phyloP scores from a whole-genome alignment of 2,329 filamentous ascomycete genomes.

The Westerdykella ornata region DNA sequence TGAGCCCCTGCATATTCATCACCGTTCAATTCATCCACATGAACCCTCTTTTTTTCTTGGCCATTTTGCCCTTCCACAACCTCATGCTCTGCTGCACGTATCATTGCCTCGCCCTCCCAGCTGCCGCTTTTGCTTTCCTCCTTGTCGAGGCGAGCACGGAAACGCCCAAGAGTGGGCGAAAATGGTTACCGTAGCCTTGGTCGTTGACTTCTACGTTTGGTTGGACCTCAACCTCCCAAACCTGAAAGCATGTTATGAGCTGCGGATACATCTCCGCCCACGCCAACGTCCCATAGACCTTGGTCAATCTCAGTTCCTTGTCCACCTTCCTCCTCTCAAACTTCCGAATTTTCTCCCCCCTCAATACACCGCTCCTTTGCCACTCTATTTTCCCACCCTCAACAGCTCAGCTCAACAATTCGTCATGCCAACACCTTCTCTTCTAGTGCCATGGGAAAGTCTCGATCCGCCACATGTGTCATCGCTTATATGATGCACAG shows the following conservation, averaged over 20 bases:
- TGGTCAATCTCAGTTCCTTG: slow-evolving; percentile 7
- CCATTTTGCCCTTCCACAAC: slow-evolving; percentile 24
- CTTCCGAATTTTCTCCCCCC: slow-evolving; percentile 8
- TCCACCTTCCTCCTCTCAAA: slow-evolving; percentile 9
- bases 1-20: slow-evolving; percentile 24
- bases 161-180: no score
- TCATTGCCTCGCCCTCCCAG: slow-evolving; percentile 11
- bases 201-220: no score
- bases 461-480: slow-evolving; percentile 76
- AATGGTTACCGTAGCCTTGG: no score
- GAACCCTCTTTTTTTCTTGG: slow-evolving; percentile 24
- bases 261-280: no score
- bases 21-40: slow-evolving; percentile 20
- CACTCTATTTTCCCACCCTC: slow-evolving; percentile 24
- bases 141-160: no score
- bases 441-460: slow-evolving; percentile 88
- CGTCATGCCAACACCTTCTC: slow-evolving; percentile 29
- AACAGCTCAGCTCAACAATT: slow-evolving; percentile 11
- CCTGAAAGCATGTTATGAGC: no score
- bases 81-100: slow-evolving; percentile 11
- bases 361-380: slow-evolving; percentile 34
- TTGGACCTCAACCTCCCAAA: no score
- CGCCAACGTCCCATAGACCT: not conserved
- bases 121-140: no score
- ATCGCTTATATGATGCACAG: slow-evolving; percentile 74